These are phyloP conservation scores for Phytomonas sp. DNA, from an alignment of 208 protist genomes.

Conservation along the genomic window DNA sequence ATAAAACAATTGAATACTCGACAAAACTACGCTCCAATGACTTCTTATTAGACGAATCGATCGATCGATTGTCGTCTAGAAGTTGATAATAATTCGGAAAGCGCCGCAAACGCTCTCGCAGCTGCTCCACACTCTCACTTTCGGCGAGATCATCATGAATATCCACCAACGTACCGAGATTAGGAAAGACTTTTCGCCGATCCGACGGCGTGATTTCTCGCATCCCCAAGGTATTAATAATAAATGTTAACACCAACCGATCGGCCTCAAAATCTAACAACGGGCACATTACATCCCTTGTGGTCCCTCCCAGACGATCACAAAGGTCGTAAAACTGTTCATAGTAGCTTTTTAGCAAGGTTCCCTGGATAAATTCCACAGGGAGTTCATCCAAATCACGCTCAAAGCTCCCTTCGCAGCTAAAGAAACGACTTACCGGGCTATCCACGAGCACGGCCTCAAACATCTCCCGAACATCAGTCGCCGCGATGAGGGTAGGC, in stretches of 20 bases:
- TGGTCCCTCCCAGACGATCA: constrained; percentile 80
- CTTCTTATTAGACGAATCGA: constrained; percentile 42
- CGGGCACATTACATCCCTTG: constrained; percentile 85
- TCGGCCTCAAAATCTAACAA: constrained; percentile 95
- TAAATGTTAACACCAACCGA: constrained; percentile 96
- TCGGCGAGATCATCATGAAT: constrained; percentile 84
- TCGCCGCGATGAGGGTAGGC: constrained; percentile 85
- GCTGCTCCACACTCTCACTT: constrained; percentile 66
- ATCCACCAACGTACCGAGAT: constrained; percentile 83
- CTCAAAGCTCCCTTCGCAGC: constrained; percentile 65
- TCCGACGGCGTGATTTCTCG: constrained; percentile 72
- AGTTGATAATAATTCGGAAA: constrained; percentile 74
- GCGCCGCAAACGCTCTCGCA: constrained; percentile 72
- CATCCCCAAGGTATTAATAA: constrained; percentile 95
- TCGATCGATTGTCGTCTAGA: constrained; percentile 62
- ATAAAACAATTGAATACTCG: constrained; percentile 72
- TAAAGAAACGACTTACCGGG: constrained; percentile 89
- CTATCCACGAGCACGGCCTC: constrained; percentile 96
- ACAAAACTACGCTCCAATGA: constrained; percentile 86
- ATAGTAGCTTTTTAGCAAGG: constrained; percentile 98
- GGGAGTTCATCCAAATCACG: constrained; percentile 88
- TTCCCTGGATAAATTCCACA: constrained; percentile 97
- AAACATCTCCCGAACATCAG: constrained; percentile 93
- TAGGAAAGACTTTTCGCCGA: constrained; percentile 80
- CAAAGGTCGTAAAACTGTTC: constrained; percentile 98